Conservation (phyloP, 805 yeast genomes). For the Starmera quercuum region DNA sequence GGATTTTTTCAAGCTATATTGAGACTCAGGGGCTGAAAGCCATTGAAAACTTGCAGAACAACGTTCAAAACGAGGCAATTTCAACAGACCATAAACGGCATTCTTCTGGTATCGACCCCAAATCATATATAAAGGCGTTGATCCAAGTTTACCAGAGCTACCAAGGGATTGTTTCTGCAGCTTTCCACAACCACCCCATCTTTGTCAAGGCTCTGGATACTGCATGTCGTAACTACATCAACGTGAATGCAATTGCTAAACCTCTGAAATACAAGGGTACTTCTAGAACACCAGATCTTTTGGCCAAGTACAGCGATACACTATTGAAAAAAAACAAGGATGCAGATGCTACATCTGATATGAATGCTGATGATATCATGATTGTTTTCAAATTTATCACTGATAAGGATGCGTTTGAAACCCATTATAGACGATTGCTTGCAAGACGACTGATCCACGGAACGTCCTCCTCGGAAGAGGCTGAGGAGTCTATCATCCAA, state of each 20-base stretch:
- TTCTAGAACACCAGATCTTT: conserved; percentile 85
- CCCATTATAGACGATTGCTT: conserved; percentile 79
- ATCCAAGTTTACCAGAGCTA: conserved; percentile 64
- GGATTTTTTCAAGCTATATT: conserved; percentile 65
- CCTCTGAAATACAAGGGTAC: conserved; percentile 25
- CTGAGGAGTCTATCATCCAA: conserved; percentile 79
- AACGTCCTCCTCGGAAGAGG: conserved; percentile 72
- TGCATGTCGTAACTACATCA: conserved; percentile 82
- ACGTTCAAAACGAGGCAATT: conserved; percentile 12
- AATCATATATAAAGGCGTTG: conserved; percentile 69
- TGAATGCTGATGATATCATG: conserved; percentile 82
- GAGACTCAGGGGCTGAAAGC: conserved; percentile 55
- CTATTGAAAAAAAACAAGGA: conserved; percentile 70
- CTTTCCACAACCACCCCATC: conserved; percentile 67
- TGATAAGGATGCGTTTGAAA: conserved; percentile 94
- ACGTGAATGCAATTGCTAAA: conserved; percentile 72
- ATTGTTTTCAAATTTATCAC: conserved; percentile 78
- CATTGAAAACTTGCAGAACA: conserved; percentile 46
- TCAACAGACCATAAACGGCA: conserved; percentile 11
- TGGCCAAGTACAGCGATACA: conserved; percentile 85
- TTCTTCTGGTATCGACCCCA: conserved; percentile 57
- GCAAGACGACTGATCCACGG: conserved; percentile 87
- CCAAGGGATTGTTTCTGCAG: conserved; percentile 50
- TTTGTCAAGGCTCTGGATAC: conserved; percentile 84
- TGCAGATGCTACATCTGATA: conserved; percentile 55